Evolutionary conservation across 352 stramenopile genomes (phyloP), one percentile per base, ranked within the genome.

Genomic region (Pseudoperonospora humuli): DNA sequence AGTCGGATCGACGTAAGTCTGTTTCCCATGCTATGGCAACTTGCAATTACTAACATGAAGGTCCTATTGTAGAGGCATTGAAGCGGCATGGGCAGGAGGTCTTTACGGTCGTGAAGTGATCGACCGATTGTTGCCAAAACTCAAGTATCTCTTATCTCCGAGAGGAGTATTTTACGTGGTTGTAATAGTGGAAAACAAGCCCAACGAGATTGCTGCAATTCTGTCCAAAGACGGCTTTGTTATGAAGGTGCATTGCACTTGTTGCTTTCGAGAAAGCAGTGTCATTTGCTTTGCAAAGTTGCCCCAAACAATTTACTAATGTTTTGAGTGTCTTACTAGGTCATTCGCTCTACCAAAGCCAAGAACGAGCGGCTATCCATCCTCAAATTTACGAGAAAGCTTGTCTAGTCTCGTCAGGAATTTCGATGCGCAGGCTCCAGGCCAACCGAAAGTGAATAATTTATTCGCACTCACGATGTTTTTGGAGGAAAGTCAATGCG

Each of bases 181-280:
- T n/a, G 86, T 94, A 4, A 93, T 99, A 1, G 77, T 94, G 32
- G 95, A 99, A 54, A 99, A 99, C 70, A 86, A 95, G 50, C 96
- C 95, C 2, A 81, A 92, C 33, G 75, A 98, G 54, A 96, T 99
- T 26, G 75, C 62, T 7, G 44, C 58, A n/a, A 70, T 89, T 43
- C 62, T 96, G 10, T 58, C 59, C 0, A 55, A 50, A 7, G 60
- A 88, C 27, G 78, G 81, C 11, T 86, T 93, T 31, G 17, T 64
- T 24, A 90, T 79, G 67, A 77, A 54, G 28, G 80, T 92, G 48
- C 20, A 54, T 54, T 9, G 2, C 14, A 13, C 29, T 6, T 14
- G 15, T 3, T 19, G 20, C 5, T 39, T 39, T 27, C 10, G 34
- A 4, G 3, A 10, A 17, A 41, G 14, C 19, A 2, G n/a, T 19